A percentile compares a stretch with the other conserved stretches of the same genome.
Evolutionary conservation across 78 protist species (phyloP).

Genomic region (Dictyostelium brefeldianum): DNA sequence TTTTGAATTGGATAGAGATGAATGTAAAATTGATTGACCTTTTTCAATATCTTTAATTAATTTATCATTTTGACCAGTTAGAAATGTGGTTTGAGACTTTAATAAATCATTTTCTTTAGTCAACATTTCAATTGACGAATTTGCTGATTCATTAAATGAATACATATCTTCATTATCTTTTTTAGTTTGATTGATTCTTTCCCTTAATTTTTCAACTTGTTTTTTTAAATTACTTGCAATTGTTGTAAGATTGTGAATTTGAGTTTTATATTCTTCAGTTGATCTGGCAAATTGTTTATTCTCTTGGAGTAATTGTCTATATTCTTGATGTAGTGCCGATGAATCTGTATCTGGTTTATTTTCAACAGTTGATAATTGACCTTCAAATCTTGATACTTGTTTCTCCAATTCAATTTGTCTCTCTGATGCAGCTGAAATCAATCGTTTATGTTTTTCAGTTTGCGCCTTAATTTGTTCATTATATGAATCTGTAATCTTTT

Average conservation of each 20-base stretch:
- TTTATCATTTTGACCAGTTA: slow-evolving; percentile 2
- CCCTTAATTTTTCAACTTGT: too few relatives aligned
- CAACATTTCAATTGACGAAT: too few relatives aligned
- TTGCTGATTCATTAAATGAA: too few relatives aligned
- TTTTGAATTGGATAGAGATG: neutral
- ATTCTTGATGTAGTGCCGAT: neutral
- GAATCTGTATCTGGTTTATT: neutral
- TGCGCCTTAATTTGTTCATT: neutral
- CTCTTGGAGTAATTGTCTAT: neutral
- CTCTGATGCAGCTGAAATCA: neutral
- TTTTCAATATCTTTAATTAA: neutral
- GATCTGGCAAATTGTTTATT: too few relatives aligned
- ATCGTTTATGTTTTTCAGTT: neutral
- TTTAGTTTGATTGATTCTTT: too few relatives aligned
- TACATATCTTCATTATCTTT: too few relatives aligned
- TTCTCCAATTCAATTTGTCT: neutral
- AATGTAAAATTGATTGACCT: neutral
- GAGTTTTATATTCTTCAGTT: too few relatives aligned
- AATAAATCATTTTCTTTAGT: too few relatives aligned
- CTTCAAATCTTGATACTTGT: neutral
- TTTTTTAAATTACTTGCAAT: too few relatives aligned
- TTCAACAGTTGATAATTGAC: neutral
- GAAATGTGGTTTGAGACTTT: too few relatives aligned
- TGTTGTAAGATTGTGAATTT: too few relatives aligned
- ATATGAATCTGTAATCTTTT: neutral